These are phyloP conservation scores for Eutreptiella sp. DNA, from an alignment of 208 protist genomes.

Conservation along the genomic window DNA sequence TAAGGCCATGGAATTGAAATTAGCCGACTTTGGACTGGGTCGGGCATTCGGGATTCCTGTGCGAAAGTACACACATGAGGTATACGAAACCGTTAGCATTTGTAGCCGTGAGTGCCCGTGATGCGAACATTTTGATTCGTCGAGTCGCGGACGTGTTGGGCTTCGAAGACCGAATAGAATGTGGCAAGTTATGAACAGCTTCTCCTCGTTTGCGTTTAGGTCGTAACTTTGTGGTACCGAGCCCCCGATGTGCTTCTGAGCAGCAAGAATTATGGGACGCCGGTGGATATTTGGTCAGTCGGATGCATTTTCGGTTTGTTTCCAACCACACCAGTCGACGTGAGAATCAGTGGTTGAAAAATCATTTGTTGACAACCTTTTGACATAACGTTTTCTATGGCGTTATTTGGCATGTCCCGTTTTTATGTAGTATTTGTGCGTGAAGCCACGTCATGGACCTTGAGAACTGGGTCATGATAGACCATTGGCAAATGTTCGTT, in stretches of 20 bases:
- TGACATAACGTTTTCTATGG: too few relatives aligned
- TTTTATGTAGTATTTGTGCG: too few relatives aligned
- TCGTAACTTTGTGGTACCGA: constrained; percentile 90
- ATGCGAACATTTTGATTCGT: neutral
- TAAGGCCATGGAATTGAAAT: constrained; percentile 65
- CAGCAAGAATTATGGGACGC: constrained; percentile 65
- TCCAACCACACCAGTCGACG: too few relatives aligned
- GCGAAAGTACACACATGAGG: constrained; percentile 65
- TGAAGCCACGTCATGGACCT: too few relatives aligned
- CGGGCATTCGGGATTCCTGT: constrained; percentile 73
- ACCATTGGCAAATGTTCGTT: too few relatives aligned
- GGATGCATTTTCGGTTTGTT: constrained; percentile 91
- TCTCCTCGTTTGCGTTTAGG: constrained; percentile 39
- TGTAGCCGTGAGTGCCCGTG: neutral
- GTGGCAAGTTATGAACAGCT: too few relatives aligned
- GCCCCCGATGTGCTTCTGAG: constrained; percentile 84
- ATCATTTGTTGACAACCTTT: too few relatives aligned
- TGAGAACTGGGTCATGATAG: too few relatives aligned
- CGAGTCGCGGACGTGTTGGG: too few relatives aligned
- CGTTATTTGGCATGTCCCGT: too few relatives aligned
- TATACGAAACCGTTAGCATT: neutral
- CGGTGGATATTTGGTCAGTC: constrained; percentile 84
- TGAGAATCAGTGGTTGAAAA: constrained; percentile 37
- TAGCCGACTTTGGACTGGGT: constrained; percentile 77
- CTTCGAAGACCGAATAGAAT: too few relatives aligned